Evolutionary conservation across 495 filamentous ascomycete species (phyloP), one percentile per base, ranked within the genome.

Genomic region (Daldinia bambusicola): DNA sequence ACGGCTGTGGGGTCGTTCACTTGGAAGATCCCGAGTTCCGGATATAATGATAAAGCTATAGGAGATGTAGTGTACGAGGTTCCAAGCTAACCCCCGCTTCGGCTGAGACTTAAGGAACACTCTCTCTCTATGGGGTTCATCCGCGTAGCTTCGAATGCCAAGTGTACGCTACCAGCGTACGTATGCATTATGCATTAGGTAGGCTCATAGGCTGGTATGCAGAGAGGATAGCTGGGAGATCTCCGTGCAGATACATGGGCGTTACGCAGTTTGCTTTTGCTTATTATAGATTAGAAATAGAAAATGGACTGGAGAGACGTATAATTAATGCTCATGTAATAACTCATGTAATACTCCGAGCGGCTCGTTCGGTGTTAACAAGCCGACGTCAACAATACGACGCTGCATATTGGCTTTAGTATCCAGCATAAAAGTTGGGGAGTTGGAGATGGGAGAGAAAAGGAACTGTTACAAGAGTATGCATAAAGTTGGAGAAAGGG

Each of bases 301-400:
- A 9, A 72, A 72, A 72, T 72, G 52, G 38, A 9, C 32, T 31
- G 30, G 16, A 9, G 30, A 13, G 34, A 56, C 57, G 59, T 40
- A 65, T 73, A 73, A 73, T 73, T 73, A 73, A 73, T 73, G 66
- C 66, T 73, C 61, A 69, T 53, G 60, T 69, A 69, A 73, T 73
- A 48, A 61, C 66, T 73, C 61, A 69, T 53, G 60, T 69, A 69
- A 73, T 73, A 48, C 26, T 48, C 56, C 50, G 36, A 31, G 20
- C 55, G 51, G 56, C 56, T 12, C 10, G 10, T 32, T 69, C 50
- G 69, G 69, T 9, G 30, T 41, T 34, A 63, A 43, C 50, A 40
- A 14, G 51, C 68, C 62, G 68, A 58, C 14, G 38, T 61, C 13
- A 50, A 61, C 32, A 20, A 50, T 56, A 55, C 52, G 51, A 57